Evolutionary conservation across 2,329 filamentous ascomycete genomes (phyloP).

Genomic region (Pleurostoma richardsiae): DNA sequence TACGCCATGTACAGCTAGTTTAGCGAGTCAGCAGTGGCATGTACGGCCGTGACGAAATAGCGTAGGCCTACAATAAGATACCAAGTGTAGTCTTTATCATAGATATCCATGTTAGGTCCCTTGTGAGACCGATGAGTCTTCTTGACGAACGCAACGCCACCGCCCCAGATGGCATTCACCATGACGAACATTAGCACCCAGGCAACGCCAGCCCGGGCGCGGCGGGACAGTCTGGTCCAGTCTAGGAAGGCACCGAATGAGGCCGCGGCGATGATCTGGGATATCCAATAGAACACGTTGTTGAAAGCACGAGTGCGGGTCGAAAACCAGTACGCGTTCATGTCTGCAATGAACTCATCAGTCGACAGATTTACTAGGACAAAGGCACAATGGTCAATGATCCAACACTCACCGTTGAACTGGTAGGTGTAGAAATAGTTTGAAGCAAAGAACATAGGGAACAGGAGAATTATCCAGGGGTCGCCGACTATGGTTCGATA

Average conservation of each 20-base stretch:
- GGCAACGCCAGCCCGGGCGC: not conserved
- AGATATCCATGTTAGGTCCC: not conserved
- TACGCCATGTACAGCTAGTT: not conserved
- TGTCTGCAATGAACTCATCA: not conserved
- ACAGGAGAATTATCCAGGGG: slow-evolving; percentile 56
- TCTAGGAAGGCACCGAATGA: not conserved
- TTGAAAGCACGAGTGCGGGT: not conserved
- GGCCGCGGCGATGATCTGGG: not conserved
- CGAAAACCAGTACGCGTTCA: not conserved
- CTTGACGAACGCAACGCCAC: not conserved
- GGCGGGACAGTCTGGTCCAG: not conserved
- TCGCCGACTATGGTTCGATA: slow-evolving; percentile 7
- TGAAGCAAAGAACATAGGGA: slow-evolving; percentile 77
- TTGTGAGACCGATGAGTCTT: not conserved
- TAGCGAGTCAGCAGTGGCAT: too few relatives aligned
- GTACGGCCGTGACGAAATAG: too few relatives aligned
- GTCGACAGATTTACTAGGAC: not conserved
- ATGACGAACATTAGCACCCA: not conserved
- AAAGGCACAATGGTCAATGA: too few relatives aligned
- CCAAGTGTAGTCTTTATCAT: not conserved
- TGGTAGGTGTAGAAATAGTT: slow-evolving; percentile 86
- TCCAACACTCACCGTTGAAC: slow-evolving; percentile 31
- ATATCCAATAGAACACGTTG: not conserved
- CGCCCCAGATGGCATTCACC: not conserved
- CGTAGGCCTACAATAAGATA: not conserved